Evolutionary conservation across 805 yeast species (phyloP).

Genomic region (Peterozyma xylosa): DNA sequence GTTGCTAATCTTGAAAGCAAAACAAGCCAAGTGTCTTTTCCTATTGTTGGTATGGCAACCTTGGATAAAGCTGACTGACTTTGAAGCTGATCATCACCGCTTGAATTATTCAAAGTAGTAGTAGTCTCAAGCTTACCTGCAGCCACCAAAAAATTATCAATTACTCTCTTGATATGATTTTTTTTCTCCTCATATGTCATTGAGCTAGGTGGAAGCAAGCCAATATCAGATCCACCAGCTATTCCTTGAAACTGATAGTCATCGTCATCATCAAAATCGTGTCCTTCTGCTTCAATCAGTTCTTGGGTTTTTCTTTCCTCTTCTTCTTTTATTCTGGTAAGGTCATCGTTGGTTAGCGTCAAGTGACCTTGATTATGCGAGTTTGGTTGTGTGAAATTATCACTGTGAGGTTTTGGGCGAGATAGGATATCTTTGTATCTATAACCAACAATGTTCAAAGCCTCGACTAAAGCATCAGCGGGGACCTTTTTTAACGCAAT

Average conservation of each 20-base stretch:
- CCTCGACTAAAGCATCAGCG: constrained; percentile 47
- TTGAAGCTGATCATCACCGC: constrained; percentile 19
- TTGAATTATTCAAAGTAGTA: constrained; percentile 14
- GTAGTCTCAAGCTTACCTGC: constrained; percentile 26
- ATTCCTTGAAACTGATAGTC: constrained; percentile 5
- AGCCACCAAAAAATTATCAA: constrained; percentile 49
- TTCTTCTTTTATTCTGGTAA: background rate
- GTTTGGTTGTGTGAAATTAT: constrained; percentile 13
- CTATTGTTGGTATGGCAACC: constrained; percentile 44
- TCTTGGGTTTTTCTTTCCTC: constrained; percentile 1
- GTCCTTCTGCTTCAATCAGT: constrained; percentile 3
- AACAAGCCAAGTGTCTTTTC: constrained; percentile 67
- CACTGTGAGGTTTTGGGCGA: constrained; percentile 2
- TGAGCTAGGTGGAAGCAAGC: constrained; percentile 30
- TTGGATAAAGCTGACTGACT: constrained; percentile 44
- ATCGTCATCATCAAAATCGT: constrained; percentile 11
- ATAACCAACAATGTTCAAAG: constrained; percentile 59
- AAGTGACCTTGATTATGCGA: constrained; percentile 7
- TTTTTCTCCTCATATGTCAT: constrained; percentile 48
- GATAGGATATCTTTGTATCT: constrained; percentile 47
- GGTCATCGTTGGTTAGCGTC: background rate
- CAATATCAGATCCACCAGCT: too few species aligned
- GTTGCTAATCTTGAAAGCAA: constrained; percentile 73
- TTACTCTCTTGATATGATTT: constrained; percentile 46
- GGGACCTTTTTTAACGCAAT: constrained; percentile 56